Evolutionary conservation across 2,329 filamentous ascomycete genomes (phyloP), one percentile per base, ranked within the genome.

Genomic region (Xylaria sp.): DNA sequence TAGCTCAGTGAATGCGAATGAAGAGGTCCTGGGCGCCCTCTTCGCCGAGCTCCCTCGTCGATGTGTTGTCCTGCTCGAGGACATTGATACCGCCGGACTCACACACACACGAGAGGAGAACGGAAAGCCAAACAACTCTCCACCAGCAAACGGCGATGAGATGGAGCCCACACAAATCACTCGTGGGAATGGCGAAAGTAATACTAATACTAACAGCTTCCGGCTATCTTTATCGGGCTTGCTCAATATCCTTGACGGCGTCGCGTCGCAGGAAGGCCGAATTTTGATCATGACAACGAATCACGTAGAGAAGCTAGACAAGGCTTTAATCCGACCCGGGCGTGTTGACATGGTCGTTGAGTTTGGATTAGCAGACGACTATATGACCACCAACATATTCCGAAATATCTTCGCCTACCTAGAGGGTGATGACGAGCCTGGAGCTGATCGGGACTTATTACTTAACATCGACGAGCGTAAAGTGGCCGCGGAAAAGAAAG

Each of bases 201-300:
- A 54, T 15, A 57, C n/a, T n/a, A 49, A n/a, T 19, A 38, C 21
- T 13, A 43, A 48, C 33, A 53, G n/a, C 27, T 40, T 13, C 31
- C 76, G 81, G 3, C 76, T 95, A 44, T 91, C 90, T 0, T 82
- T 95, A 1, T 92, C 90, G 0, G 90, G 90, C 0, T 80, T 95
- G 2, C 85, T 95, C 48, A 95, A 95, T 75, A 89, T 91, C 47
- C 87, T 95, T 40, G 91, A 96, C 68, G 90, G 92, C 38, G 85
- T 88, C 6, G 85, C 85, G 17, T 86, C 85, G 8, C 84, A 87
- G 64, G 86, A 88, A 70, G 85, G 85, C 6, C 82, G 85, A n/a
- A 79, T 87, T 4, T 79, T 88, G 13, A 83, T 88, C 72, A 88
- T 87, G 85, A 88, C 85, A 2, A 87, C 85, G n/a, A 88, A 88